These are phyloP conservation scores for Homolaphlyctis polyrhiza DNA, from an alignment of 371 early-diverging fungal species.

Conservation along the genomic window DNA sequence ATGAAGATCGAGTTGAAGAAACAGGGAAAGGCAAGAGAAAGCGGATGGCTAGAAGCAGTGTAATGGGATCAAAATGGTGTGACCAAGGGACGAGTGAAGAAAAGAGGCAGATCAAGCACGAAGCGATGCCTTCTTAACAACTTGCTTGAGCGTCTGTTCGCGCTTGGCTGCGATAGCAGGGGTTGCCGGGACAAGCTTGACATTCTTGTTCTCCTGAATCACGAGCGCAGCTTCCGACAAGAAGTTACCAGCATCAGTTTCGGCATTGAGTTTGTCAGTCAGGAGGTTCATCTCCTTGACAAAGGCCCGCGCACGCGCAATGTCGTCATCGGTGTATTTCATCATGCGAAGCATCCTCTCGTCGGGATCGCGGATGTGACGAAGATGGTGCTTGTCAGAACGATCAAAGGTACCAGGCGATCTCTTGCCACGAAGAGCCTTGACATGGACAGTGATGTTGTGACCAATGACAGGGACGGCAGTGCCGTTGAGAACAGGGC, in stretches of 20 bases:
- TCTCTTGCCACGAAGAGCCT: background rate
- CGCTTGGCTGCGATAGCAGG: no score
- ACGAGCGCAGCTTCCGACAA: slow-evolving; percentile 1
- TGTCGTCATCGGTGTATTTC: slow-evolving; percentile 12
- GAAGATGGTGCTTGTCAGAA: slow-evolving; percentile 19
- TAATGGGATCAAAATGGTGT: no score
- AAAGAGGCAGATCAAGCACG: no score
- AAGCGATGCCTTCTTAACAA: no score
- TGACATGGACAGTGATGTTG: background rate
- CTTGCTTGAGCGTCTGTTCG: no score
- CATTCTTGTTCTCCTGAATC: background rate
- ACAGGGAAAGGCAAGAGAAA: no score
- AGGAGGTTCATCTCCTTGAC: slow-evolving; percentile 8
- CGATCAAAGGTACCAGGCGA: slow-evolving; percentile 23
- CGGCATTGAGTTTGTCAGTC: slow-evolving; percentile 14
- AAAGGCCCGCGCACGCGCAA: slow-evolving; percentile 3
- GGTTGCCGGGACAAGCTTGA: background rate
- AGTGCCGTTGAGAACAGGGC: background rate
- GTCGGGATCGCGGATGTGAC: slow-evolving; percentile 4
- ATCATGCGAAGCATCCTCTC: slow-evolving; percentile 9
- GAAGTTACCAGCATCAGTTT: slow-evolving; percentile 1
- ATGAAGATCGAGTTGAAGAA: no score
- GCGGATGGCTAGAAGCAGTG: no score
- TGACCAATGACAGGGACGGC: background rate
- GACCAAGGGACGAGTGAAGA: no score